Base-by-base conservation (phyloP, 1,284 basidiomycete genomes). In the Marasmius fiardii region DNA sequence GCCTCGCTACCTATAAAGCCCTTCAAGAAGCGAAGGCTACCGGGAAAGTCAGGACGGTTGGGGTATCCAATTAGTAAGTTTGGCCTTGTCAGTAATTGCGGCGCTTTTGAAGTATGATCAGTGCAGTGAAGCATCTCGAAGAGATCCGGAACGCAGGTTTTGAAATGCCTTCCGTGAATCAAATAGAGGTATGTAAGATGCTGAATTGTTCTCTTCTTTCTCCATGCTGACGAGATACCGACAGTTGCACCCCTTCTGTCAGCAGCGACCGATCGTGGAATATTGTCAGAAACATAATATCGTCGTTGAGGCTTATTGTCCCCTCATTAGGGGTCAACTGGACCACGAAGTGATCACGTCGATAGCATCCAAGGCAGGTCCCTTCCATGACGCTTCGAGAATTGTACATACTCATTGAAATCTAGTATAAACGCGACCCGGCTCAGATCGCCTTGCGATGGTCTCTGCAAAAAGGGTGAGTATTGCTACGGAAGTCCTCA, bases 231-330 rank as follows among this genome's bases (percentile, higher is more conserved):
- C 34, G 33, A 26, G 12, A 26, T 20, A 14, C 54, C n/a, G 49
- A 28, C 64, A 92, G 83, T 75, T 93, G 6, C 91, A 94, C 65
- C 92, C 93, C 0, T 85, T 89, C 62, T 93, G 90, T 71, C 92
- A 94, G 65, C 91, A 93, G 59, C 75, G 75, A 43, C 80, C 85
- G 8, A 92, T 95, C 55, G 90, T 92, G 24, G 75, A 80, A 18
- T 95, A 90, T 68, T 95, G 93, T 72, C 65, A 71, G 23, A 67
- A 79, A 49, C 74, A 92, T 60, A 75, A 73, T 5, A 92, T 96
- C 53, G 73, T 86, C 31, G 73, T 95, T 5, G 79, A 95, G 68
- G 92, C 90, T 0, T 92, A 92, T 66, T 88, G 83, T 62, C 90
- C 92, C 1, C 74, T 93, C 52, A 68, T 90, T 39, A 77, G 86